Percentiles rank a stretch among this genome's conserved stretches.
These are phyloP conservation scores for Penicillium sp. DNA, from an alignment of 2,329 filamentous ascomycete genomes.

Conservation along the genomic window DNA sequence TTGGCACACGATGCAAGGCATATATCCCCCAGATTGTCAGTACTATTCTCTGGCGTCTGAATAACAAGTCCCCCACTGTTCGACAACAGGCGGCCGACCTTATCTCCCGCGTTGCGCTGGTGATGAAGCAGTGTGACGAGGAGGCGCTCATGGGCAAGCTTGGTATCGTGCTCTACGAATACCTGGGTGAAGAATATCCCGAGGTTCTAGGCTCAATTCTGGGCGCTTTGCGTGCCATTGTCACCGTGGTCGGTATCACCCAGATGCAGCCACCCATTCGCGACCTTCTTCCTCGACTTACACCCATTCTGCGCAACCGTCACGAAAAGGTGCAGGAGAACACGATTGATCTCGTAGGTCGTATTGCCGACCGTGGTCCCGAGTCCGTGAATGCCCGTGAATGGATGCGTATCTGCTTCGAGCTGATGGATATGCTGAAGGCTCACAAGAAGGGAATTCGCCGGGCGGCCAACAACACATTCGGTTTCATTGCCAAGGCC, in stretches of 20 bases:
- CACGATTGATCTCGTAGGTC: constrained; percentile 93
- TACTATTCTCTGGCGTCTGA: constrained; percentile 89
- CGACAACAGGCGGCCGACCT: constrained; percentile 94
- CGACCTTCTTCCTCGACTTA: constrained; percentile 85
- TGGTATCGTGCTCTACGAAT: constrained; percentile 90
- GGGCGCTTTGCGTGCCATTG: constrained; percentile 86
- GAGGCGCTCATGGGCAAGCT: constrained; percentile 93
- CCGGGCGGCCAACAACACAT: constrained; percentile 96
- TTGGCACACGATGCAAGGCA: constrained; percentile 87
- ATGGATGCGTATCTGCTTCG: constrained; percentile 99
- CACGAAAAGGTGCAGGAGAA: constrained; percentile 99
- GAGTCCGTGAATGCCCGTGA: constrained; percentile 94
- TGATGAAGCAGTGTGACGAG: constrained; percentile 97
- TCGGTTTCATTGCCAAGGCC: constrained; percentile 98
- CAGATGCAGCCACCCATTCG: constrained; percentile 98
- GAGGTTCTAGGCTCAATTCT: constrained; percentile 95
- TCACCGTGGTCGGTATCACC: constrained; percentile 93
- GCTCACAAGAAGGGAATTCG: constrained; percentile 99
- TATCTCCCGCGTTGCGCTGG: constrained; percentile 92
- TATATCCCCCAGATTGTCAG: constrained; percentile 95
- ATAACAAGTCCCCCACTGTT: constrained; percentile 95
- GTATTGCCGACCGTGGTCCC: constrained; percentile 92
- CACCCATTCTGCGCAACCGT: constrained; percentile 93
- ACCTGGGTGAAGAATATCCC: constrained; percentile 95
- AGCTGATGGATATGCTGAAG: constrained; percentile 97